Conservation (phyloP, 2,329 filamentous ascomycete species). For the Apiospora aurea region DNA sequence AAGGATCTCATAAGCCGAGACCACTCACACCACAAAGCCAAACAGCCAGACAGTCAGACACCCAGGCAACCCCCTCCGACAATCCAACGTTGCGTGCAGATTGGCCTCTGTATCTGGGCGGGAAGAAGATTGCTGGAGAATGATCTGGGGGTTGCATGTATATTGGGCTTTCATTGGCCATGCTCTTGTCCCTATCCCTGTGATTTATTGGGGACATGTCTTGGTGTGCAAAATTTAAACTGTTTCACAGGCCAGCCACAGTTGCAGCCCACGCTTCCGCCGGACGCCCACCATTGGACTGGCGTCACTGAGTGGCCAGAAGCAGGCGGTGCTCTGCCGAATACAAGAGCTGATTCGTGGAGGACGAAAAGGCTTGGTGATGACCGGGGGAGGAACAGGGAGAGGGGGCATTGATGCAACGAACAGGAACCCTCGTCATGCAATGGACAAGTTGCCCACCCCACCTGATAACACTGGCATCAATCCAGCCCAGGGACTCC, state of each 20-base stretch:
- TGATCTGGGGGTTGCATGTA: neutral
- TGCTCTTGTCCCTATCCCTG: neutral
- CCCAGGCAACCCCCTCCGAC: neutral
- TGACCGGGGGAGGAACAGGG: neutral
- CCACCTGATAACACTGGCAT: neutral
- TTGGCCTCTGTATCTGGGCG: slow-evolving; percentile 6
- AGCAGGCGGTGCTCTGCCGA: neutral
- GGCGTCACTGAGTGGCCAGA: slow-evolving; percentile 5
- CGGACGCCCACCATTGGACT: slow-evolving; percentile 11
- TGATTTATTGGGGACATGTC: slow-evolving; percentile 9
- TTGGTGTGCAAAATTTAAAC: slow-evolving; percentile 7
- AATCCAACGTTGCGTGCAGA: neutral
- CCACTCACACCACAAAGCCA: neutral
- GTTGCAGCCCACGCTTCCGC: neutral
- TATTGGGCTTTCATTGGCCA: slow-evolving; percentile 14
- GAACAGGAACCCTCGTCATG: slow-evolving; percentile 11
- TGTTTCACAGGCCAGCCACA: slow-evolving; percentile 19
- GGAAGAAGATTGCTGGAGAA: neutral
- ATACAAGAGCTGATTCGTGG: slow-evolving; percentile 4
- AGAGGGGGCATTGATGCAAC: slow-evolving; percentile 5
- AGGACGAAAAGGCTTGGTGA: neutral
- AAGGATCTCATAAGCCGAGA: slow-evolving; percentile 2
- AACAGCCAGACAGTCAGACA: too few species aligned
- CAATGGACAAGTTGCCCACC: neutral
- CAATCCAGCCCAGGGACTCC: neutral